Percentiles rank a stretch among this genome's conserved stretches.
Conservation (phyloP, 2,329 filamentous ascomycete genomes). For the Neopestalotiopsis sp. region DNA sequence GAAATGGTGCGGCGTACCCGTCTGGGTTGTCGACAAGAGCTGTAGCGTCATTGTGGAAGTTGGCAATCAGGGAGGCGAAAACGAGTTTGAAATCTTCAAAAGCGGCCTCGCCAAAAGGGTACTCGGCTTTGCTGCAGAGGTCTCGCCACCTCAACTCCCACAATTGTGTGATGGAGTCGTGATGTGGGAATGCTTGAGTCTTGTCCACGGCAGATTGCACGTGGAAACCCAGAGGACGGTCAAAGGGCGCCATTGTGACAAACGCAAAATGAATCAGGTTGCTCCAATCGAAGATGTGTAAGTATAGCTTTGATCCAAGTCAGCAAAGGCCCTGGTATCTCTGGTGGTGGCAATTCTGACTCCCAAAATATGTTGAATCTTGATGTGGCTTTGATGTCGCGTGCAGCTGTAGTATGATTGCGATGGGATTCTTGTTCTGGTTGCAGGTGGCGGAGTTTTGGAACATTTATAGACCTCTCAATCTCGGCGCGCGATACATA, state of each 20-base stretch:
- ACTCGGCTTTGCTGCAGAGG: constrained; percentile 67
- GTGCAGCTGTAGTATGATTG: too few relatives aligned
- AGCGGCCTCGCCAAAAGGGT: constrained; percentile 76
- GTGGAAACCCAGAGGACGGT: background rate
- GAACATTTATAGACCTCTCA: too few relatives aligned
- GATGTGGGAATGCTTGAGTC: constrained; percentile 48
- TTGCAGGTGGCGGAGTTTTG: too few relatives aligned
- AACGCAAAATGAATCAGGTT: background rate
- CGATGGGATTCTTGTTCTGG: too few relatives aligned
- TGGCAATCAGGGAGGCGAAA: constrained; percentile 65
- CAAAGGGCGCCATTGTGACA: background rate
- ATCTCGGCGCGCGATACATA: too few relatives aligned
- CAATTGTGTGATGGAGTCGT: constrained; percentile 63
- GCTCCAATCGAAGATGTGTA: too few relatives aligned
- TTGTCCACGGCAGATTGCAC: background rate
- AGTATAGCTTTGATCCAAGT: too few relatives aligned
- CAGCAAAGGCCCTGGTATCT: too few relatives aligned
- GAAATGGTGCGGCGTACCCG: constrained; percentile 66
- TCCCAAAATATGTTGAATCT: too few relatives aligned
- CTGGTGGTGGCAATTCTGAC: too few relatives aligned
- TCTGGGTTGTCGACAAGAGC: constrained; percentile 47
- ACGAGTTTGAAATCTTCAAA: constrained; percentile 74
- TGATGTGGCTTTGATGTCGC: too few relatives aligned
- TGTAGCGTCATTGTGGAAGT: constrained; percentile 69
- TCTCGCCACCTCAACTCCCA: constrained; percentile 82